These are phyloP conservation scores for Scleroderma citrinum DNA, from an alignment of 768 basidiomycete genomes.

Conservation along the genomic window DNA sequence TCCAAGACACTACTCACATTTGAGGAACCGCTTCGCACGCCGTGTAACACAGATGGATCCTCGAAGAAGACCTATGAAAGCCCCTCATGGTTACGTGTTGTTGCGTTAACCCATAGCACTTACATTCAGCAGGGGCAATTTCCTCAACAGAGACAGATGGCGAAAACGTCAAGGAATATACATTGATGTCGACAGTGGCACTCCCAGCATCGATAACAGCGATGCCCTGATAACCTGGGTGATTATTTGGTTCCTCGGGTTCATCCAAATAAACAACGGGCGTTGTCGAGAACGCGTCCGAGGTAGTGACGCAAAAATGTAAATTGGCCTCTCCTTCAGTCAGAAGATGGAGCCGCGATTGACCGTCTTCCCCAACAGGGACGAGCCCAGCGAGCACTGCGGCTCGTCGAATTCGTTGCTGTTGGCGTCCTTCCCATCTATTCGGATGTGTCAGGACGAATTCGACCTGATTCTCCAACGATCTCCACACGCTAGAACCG, in stretches of 20 bases:
- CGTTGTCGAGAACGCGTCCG: conserved; percentile 2
- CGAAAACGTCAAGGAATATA: conserved; percentile 33
- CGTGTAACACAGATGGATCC: conserved; percentile 33
- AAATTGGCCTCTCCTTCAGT: conserved; percentile 59
- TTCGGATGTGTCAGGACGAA: conserved; percentile 57
- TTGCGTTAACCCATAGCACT: background rate
- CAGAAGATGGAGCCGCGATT: conserved; percentile 43
- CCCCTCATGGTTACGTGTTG: background rate
- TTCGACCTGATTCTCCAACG: conserved; percentile 36
- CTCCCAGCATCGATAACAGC: conserved; percentile 49
- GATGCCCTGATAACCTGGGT: conserved; percentile 24
- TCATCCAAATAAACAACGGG: conserved; percentile 13
- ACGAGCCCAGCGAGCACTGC: conserved; percentile 48
- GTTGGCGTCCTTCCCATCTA: conserved; percentile 57
- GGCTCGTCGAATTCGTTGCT: conserved; percentile 47
- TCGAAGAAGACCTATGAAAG: conserved; percentile 29
- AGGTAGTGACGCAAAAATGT: conserved; percentile 54
- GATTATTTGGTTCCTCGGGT: conserved; percentile 8
- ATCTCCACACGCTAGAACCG: conserved; percentile 39
- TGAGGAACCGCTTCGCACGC: conserved; percentile 25
- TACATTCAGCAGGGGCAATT: conserved; percentile 29
- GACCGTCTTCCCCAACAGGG: conserved; percentile 30
- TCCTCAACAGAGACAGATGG: conserved; percentile 32
- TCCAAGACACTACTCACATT: conserved; percentile 13
- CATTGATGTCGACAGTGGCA: conserved; percentile 35